Evolutionary conservation across 352 stramenopile species (phyloP).

Genomic region (Globisporangium orthogonon): DNA sequence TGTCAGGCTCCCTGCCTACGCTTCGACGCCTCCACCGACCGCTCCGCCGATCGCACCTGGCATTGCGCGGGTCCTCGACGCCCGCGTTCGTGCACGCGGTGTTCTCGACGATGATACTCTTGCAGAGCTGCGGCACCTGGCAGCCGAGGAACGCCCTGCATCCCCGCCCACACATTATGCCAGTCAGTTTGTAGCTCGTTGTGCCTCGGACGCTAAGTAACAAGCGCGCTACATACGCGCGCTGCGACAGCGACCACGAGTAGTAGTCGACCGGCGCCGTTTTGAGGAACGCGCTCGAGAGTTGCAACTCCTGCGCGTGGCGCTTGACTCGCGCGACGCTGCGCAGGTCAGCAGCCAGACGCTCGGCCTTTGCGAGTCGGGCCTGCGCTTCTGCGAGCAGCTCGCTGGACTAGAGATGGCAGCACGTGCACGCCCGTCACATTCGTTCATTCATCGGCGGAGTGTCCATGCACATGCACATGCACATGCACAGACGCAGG

Average conservation of each 20-base stretch:
- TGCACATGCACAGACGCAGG: too few relatives aligned
- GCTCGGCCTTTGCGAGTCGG: constrained; percentile 10
- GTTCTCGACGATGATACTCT: constrained; percentile 89
- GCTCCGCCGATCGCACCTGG: constrained; percentile 21
- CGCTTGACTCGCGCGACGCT: constrained; percentile 14
- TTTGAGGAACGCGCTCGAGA: constrained; percentile 61
- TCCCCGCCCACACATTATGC: constrained; percentile 1
- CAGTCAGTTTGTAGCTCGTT: neutral
- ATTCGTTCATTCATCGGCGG: too few relatives aligned
- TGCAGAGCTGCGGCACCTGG: constrained; percentile 69
- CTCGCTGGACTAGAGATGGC: neutral
- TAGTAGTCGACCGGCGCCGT: constrained; percentile 70
- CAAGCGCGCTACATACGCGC: constrained; percentile 28
- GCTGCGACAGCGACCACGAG: constrained; percentile 54
- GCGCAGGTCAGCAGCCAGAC: constrained; percentile 8
- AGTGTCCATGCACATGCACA: too few relatives aligned
- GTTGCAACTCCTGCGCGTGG: constrained; percentile 23
- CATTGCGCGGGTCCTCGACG: constrained; percentile 54
- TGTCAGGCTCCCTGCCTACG: neutral
- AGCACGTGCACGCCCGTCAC: too few relatives aligned
- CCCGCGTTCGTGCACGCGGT: constrained; percentile 56
- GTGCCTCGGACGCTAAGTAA: neutral
- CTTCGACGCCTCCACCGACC: too few relatives aligned
- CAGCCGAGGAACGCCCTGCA: constrained; percentile 59
- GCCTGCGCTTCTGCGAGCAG: constrained; percentile 7